Evolutionary conservation across 805 yeast genomes (phyloP).

Genomic region (Huiozyma sinensis): DNA sequence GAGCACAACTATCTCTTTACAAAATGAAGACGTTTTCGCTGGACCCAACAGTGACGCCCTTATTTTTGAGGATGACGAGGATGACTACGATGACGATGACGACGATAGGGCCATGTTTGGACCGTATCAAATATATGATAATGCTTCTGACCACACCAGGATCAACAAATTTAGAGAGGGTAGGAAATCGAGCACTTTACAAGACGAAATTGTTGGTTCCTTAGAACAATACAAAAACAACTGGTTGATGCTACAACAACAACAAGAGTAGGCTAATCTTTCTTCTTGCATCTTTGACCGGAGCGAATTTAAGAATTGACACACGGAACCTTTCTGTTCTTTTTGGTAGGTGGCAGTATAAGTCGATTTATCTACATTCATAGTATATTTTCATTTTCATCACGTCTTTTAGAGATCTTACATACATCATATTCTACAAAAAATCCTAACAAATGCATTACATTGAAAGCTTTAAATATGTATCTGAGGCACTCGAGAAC

Average conservation of each 20-base stretch:
- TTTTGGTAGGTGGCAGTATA: neutral
- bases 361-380: constrained; percentile 1
- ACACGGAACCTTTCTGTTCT: constrained; percentile 1
- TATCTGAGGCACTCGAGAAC: too few species aligned
- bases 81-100: constrained; percentile 14
- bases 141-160: constrained; percentile 4
- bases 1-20: constrained; percentile 21
- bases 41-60: constrained; percentile 22
- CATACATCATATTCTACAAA: too few species aligned
- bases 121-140: constrained; percentile 12
- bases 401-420: too few species aligned
- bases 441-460: too few species aligned
- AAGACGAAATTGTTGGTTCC: constrained; percentile 28
- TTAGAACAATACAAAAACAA: constrained; percentile 29
- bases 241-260: constrained; percentile 29
- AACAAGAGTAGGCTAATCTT: constrained; percentile 13
- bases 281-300: neutral
- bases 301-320: neutral
- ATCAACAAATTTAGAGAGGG: constrained; percentile 5
- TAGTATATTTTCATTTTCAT: neutral
- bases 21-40: constrained; percentile 22
- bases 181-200: constrained; percentile 23
- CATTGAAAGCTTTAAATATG: too few species aligned
- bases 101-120: constrained; percentile 9
- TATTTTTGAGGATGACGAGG: constrained; percentile 24